phyloP scores from a whole-genome alignment of 148 eudicot genomes.

The Fallopia convolvulus region DNA sequence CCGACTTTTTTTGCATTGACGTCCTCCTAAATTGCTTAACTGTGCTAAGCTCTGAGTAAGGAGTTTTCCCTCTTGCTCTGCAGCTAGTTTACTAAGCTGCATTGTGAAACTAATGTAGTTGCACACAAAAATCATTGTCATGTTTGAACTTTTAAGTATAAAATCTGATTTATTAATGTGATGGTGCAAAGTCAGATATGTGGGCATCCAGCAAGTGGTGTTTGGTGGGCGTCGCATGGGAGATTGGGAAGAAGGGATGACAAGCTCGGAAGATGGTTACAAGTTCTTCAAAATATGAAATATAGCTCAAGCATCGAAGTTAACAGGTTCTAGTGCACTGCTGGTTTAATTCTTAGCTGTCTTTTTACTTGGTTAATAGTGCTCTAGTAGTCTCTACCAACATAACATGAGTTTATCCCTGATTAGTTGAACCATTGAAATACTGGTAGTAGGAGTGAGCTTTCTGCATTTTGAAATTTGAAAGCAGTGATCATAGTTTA shows the following conservation, averaged over 20 bases:
- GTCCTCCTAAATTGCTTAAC: constrained; percentile 88
- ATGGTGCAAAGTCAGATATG: constrained; percentile 38
- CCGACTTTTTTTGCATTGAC: constrained; percentile 79
- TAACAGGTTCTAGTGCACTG: neutral
- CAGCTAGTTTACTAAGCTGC: neutral
- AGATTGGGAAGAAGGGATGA: constrained; percentile 99
- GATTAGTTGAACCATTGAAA: neutral
- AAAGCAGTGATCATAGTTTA: neutral
- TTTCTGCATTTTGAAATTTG: neutral
- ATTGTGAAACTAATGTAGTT: neutral
- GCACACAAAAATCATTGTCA: neutral
- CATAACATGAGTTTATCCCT: neutral
- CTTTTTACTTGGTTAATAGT: neutral
- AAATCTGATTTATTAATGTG: neutral
- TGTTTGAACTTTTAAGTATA: neutral
- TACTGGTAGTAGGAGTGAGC: neutral
- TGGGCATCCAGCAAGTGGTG: constrained; percentile 88
- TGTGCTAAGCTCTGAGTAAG: constrained; percentile 93
- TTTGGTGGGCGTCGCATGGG: constrained; percentile 81
- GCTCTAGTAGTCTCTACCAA: neutral
- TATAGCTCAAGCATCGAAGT: neutral
- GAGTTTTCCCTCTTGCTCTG: constrained; percentile 4
- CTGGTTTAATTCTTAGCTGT: neutral
- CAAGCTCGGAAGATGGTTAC: constrained; percentile 62
- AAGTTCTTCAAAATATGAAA: constrained; percentile 62